Conservation (phyloP, 2,329 filamentous ascomycete genomes). For the Fusarium keratoplasticum region DNA sequence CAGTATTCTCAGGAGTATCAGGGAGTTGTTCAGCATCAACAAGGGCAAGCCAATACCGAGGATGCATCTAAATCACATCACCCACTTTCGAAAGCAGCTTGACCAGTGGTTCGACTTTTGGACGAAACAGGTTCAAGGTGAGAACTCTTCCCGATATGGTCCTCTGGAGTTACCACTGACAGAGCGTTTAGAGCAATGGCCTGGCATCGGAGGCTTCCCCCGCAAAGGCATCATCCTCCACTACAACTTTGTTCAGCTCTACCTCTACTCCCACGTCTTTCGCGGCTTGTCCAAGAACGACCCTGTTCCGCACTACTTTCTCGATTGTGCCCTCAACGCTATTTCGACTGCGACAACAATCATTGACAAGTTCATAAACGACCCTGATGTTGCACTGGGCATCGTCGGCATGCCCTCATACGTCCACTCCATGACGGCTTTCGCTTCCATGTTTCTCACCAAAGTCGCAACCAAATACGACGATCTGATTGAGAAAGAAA, state of each 20-base stretch:
- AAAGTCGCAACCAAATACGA: conserved; percentile 57
- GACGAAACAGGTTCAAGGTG: conserved; percentile 46
- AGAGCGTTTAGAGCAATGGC: conserved; percentile 46
- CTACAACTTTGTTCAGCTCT: conserved; percentile 53
- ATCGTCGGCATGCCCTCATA: conserved; percentile 60
- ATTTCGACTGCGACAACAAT: conserved; percentile 53
- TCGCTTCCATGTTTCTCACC: conserved; percentile 62
- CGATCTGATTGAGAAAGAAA: conserved; percentile 51
- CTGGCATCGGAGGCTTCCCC: conserved; percentile 50
- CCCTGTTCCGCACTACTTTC: conserved; percentile 45
- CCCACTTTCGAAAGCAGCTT: conserved; percentile 47
- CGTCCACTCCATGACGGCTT: conserved; percentile 63
- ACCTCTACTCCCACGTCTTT: conserved; percentile 54
- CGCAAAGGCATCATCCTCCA: conserved; percentile 52
- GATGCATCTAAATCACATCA: conserved; percentile 61
- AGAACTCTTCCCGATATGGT: rapidly evolving
- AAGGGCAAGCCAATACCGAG: conserved; percentile 62
- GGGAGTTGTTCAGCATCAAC: conserved; percentile 67
- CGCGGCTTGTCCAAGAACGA: conserved; percentile 47
- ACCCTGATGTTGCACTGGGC: conserved; percentile 52
- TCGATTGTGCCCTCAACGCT: conserved; percentile 43
- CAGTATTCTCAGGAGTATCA: conserved; percentile 65
- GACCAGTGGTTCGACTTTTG: conserved; percentile 52
- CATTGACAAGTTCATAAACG: conserved; percentile 54
- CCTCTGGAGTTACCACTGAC: neutral